Percentiles rank a stretch among this genome's conserved stretches.
These are phyloP conservation scores for Eimeria necatrix DNA, from an alignment of 169 alveolate species.

Conservation along the genomic window DNA sequence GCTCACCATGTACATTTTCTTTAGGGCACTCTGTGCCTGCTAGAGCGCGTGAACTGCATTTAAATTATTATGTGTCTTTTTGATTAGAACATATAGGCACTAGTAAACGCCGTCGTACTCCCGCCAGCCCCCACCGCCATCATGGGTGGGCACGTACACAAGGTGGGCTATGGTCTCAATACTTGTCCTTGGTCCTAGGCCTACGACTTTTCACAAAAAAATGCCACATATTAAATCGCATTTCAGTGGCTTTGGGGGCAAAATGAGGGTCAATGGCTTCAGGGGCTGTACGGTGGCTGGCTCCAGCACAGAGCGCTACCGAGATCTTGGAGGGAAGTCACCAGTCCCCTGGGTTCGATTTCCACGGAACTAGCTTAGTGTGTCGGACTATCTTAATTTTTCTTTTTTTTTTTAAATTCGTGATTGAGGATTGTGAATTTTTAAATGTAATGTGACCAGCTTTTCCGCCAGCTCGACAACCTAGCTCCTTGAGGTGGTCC, in stretches of 20 bases:
- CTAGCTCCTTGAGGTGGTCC: neutral
- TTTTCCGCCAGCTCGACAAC: neutral
- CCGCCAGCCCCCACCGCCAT: constrained; percentile 27
- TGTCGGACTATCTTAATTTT: neutral
- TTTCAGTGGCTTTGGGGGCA: neutral
- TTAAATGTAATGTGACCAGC: no score
- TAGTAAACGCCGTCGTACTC: neutral
- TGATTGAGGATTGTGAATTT: neutral
- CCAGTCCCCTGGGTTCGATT: constrained; percentile 14
- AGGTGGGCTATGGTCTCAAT: neutral
- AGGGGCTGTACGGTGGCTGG: neutral
- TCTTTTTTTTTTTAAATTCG: neutral
- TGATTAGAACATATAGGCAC: no score
- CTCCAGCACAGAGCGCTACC: neutral
- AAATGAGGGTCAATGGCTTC: no score
- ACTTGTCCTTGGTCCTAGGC: neutral
- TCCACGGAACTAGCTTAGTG: no score
- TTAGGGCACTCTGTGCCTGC: no score
- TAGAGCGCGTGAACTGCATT: no score
- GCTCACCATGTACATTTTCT: no score
- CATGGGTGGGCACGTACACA: neutral
- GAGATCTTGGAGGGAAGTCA: neutral
- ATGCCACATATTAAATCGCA: neutral
- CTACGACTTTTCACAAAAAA: neutral
- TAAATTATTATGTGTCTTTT: no score